Base-by-base conservation (phyloP, 768 basidiomycete genomes). In the Leccinum obscurum region DNA sequence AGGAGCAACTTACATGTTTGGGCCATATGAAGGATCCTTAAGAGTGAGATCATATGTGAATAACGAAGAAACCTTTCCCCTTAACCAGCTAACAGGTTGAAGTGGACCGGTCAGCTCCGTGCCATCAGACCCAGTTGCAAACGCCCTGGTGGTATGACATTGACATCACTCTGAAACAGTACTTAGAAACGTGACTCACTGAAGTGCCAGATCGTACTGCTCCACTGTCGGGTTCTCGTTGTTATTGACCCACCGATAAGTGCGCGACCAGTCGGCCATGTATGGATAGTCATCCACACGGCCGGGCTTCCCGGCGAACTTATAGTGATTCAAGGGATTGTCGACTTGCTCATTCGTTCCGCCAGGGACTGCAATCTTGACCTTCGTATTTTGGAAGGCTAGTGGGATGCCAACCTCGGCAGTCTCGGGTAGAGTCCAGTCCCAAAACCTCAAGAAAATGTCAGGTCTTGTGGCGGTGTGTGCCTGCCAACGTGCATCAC, bases 261-360 rank as follows among this genome's bases (percentile, higher is more conserved):
- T 68, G 26, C 64, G 56, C 0, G 20, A 3, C 64, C 64, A 65
- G 8, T 30, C 6, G 26, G 3, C 37, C 57, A 66, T 58, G 24
- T 65, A 65, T 37, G n/a, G n/a, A n/a, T n/a, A n/a, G n/a, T 35
- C 20, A n/a, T 24, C 3, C 24, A 24, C 24, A 24, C 24, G 3
- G 20, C 64, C 64, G 11, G 64, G 65, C 8, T 30, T 48, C 26
- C 1, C 2, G 20, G 60, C 13, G 22, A 7, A 65, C 8, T 14
- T 17, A n/a, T 65, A 65, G 22, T 66, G 65, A 41, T 63, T 62
- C 55, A 65, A 59, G 5, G 64, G 64, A 32, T 65, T 65, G 2
- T 37, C 11, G 30, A 66, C 55, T 30, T 6, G 17, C 6, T 2
- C 1, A n/a, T 7, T 4, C 4, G 50, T 30, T 32, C 57, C 57